Conservation (phyloP, 1,139 yeast species). For the Sugiyamaella japonica region DNA sequence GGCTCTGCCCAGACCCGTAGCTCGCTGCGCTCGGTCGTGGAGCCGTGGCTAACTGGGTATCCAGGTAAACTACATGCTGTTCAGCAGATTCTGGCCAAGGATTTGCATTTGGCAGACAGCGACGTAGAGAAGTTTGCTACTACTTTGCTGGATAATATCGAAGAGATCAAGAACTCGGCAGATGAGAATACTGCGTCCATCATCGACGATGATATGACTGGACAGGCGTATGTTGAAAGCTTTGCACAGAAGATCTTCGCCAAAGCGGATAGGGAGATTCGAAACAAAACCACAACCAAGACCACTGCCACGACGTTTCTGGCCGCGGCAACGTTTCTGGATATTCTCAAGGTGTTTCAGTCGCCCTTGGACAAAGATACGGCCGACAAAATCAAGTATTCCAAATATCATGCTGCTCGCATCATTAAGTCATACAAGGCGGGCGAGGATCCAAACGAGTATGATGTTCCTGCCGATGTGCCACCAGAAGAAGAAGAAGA, state of each 20-base stretch:
- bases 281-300: slow-evolving; percentile 41
- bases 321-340: slow-evolving; percentile 53
- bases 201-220: slow-evolving; percentile 56
- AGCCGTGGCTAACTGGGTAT: neutral
- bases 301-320: slow-evolving; percentile 50
- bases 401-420: slow-evolving; percentile 59
- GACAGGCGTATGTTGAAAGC: slow-evolving; percentile 57
- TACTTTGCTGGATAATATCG: slow-evolving; percentile 63
- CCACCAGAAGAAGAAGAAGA: slow-evolving; percentile 38
- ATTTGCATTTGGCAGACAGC: slow-evolving; percentile 54
- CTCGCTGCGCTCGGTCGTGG: neutral
- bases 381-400: slow-evolving; percentile 50
- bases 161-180: slow-evolving; percentile 45
- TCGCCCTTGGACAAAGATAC: slow-evolving; percentile 34
- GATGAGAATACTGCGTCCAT: slow-evolving; percentile 37
- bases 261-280: slow-evolving; percentile 50
- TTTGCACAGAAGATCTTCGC: slow-evolving; percentile 66
- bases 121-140: slow-evolving; percentile 61
- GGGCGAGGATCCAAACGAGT: slow-evolving; percentile 57
- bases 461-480: slow-evolving; percentile 32
- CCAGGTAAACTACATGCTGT: slow-evolving; percentile 50
- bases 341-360: slow-evolving; percentile 46
- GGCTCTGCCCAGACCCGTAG: neutral
- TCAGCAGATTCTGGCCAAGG: slow-evolving; percentile 59
- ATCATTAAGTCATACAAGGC: slow-evolving; percentile 49